Evolutionary conservation across 2,329 filamentous ascomycete species (phyloP), one percentile per base, ranked within the genome.

Genomic region (Lithohypha guttulata): DNA sequence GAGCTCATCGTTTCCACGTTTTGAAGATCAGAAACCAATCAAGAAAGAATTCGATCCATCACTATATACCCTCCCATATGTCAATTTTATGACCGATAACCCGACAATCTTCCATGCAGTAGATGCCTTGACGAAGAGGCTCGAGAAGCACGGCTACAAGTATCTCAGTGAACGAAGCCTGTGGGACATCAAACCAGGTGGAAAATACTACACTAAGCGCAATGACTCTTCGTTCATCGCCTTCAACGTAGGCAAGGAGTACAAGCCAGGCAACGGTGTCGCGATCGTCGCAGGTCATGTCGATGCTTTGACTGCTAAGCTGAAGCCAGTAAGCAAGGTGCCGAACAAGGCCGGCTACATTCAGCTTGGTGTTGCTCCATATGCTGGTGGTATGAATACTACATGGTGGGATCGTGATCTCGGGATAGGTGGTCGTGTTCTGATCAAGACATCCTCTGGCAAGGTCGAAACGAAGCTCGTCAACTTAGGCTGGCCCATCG

Each of bases 381-480:
- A 96, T 57, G 89, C 86, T 7, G 89, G 91, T 35, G 86, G 70
- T 1, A 64, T 96, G 45, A 91, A 87, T 57, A 69, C 71, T 46
- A 96, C 91, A 1, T 96, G 91, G 91, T 96, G 87, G 89, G 91
- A 96, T 60, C 77, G 91, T 25, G 91, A 98, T 59, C 71, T 98
- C 36, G 80, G 83, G 49, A 82, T 96, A 52, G 91, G 86, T 48
- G 91, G 91, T 26, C 73, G 86, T 30, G 89, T 96, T 3, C 69
- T 96, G 34, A 79, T 96, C 31, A 82, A 79, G 47, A 58, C 70
- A 3, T 63, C 68, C 33, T 74, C 75, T 2, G 81, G 81, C 50
- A 93, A 89, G 70, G 84, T 93, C 23, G 69, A 73, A 15, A 78
- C 75, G 20, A 84, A 79, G 65, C 70, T 96, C 31, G 87, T 95